Conservation (phyloP, 2,329 filamentous ascomycete species). For the Colletotrichum phormii region DNA sequence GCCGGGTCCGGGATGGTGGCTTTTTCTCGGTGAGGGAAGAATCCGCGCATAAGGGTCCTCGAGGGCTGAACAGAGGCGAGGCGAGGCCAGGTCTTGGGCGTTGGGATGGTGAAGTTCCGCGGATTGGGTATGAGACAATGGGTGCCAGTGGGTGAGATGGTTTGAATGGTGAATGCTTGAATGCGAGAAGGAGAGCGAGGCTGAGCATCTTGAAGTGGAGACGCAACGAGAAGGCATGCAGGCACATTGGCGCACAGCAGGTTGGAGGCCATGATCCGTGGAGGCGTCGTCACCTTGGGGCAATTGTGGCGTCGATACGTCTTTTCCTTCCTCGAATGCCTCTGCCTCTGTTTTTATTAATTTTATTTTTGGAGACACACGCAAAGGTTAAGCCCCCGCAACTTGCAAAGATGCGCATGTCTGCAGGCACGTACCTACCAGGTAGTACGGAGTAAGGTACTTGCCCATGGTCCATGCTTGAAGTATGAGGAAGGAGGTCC, state of each 20-base stretch:
- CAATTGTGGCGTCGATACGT: slow-evolving; percentile 29
- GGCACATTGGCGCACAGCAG: background rate
- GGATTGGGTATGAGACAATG: background rate
- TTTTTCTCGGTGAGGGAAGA: background rate
- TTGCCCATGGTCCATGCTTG: too few relatives aligned
- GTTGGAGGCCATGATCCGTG: background rate
- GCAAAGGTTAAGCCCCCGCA: slow-evolving; percentile 19
- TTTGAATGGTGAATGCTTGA: background rate
- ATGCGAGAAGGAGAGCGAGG: slow-evolving; percentile 16
- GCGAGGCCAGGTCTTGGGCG: background rate
- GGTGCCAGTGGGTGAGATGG: background rate
- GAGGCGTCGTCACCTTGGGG: slow-evolving; percentile 31
- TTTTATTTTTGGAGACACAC: slow-evolving; percentile 29
- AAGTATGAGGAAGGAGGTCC: background rate
- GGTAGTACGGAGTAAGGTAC: background rate
- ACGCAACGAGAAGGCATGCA: background rate
- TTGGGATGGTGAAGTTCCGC: background rate
- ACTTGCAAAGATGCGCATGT: background rate
- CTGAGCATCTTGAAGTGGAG: slow-evolving; percentile 27
- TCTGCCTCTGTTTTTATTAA: background rate
- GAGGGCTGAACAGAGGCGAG: background rate
- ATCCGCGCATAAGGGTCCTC: background rate
- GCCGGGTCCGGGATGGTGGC: slow-evolving; percentile 6
- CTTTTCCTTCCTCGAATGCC: background rate
- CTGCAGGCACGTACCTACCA: background rate